Percentiles rank a stretch among this genome's conserved stretches.
These are phyloP conservation scores for Ecytonucleospora hepatopenaei DNA, from an alignment of 371 early-diverging fungal genomes.

Conservation along the genomic window DNA sequence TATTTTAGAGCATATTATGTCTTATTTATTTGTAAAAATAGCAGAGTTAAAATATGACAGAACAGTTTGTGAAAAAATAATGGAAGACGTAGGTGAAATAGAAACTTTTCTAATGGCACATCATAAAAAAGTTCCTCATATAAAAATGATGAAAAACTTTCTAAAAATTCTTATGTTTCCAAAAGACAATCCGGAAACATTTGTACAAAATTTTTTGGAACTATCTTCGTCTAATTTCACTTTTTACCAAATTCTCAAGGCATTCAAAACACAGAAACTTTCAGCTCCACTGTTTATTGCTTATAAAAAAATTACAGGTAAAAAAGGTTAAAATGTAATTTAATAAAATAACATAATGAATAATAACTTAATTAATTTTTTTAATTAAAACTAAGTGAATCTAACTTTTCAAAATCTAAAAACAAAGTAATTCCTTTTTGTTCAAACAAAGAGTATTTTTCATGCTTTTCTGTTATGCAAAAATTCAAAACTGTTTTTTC, in stretches of 20 bases:
- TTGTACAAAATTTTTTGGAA: slow-evolving; percentile 48
- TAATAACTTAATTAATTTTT: not conserved
- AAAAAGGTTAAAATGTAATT: not conserved
- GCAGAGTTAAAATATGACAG: slow-evolving; percentile 23
- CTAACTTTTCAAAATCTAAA: slow-evolving; percentile 9
- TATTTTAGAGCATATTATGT: slow-evolving; percentile 28
- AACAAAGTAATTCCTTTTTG: slow-evolving; percentile 3
- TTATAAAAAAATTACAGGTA: slow-evolving; percentile 10
- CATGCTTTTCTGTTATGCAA: slow-evolving; percentile 7
- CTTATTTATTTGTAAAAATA: slow-evolving; percentile 25
- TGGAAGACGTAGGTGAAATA: slow-evolving; percentile 32
- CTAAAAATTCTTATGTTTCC: slow-evolving; percentile 46
- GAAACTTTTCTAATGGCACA: slow-evolving; percentile 25
- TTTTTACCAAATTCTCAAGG: slow-evolving; percentile 43
- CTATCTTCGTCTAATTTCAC: slow-evolving; percentile 42
- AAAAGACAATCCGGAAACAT: slow-evolving; percentile 21
- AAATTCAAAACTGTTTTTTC: slow-evolving; percentile 41
- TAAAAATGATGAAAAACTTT: slow-evolving; percentile 44
- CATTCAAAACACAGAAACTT: slow-evolving; percentile 9
- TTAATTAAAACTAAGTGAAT: too few species aligned
- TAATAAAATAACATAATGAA: not conserved
- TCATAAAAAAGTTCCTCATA: slow-evolving; percentile 3
- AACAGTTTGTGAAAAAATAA: slow-evolving; percentile 14
- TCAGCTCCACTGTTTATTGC: slow-evolving; percentile 2
- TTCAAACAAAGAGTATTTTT: not conserved